Conservation (phyloP, 2,329 filamentous ascomycete genomes). For the Fusarium fujikuroi region DNA sequence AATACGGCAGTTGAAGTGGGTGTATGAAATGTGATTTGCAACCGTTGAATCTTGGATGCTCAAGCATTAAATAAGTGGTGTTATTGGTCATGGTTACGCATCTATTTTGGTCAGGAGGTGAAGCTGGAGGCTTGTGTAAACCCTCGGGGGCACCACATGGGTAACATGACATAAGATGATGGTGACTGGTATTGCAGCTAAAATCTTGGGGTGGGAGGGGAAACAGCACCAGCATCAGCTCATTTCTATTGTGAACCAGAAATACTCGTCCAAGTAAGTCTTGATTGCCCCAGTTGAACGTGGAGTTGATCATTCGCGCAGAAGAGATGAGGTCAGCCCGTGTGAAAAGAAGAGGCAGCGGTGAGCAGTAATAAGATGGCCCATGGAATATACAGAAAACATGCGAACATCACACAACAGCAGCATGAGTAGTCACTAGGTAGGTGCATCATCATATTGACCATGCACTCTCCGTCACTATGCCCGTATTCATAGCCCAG, state of each 20-base stretch:
- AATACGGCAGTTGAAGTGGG: slow-evolving; percentile 37
- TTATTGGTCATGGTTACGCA: slow-evolving; percentile 27
- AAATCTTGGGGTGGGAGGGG: slow-evolving; percentile 13
- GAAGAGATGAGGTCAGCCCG: slow-evolving; percentile 1
- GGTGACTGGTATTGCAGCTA: neutral
- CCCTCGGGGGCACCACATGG: slow-evolving; percentile 5
- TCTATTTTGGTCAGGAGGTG: slow-evolving; percentile 22
- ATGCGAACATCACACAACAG: slow-evolving; percentile 4
- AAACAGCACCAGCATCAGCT: slow-evolving; percentile 32
- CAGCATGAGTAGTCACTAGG: neutral
- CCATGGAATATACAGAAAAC: slow-evolving; percentile 16
- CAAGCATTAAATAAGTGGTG: slow-evolving; percentile 3
- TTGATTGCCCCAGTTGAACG: neutral
- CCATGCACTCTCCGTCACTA: slow-evolving; percentile 15
- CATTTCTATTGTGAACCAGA: slow-evolving; percentile 31
- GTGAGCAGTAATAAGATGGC: slow-evolving; percentile 29
- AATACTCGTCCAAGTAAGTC: slow-evolving; percentile 10
- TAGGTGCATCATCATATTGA: neutral
- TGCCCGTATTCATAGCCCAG: slow-evolving; percentile 1
- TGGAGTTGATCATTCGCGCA: slow-evolving; percentile 4
- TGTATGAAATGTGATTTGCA: slow-evolving; percentile 20
- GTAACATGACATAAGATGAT: slow-evolving; percentile 8
- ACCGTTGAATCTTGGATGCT: slow-evolving; percentile 17
- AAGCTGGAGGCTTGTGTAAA: slow-evolving; percentile 19
- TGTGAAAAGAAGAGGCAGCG: slow-evolving; percentile 16